Evolutionary conservation across 73 alveolate species (phyloP), one percentile per base, ranked within the genome.

Genomic region (Diophrys appendiculata): DNA sequence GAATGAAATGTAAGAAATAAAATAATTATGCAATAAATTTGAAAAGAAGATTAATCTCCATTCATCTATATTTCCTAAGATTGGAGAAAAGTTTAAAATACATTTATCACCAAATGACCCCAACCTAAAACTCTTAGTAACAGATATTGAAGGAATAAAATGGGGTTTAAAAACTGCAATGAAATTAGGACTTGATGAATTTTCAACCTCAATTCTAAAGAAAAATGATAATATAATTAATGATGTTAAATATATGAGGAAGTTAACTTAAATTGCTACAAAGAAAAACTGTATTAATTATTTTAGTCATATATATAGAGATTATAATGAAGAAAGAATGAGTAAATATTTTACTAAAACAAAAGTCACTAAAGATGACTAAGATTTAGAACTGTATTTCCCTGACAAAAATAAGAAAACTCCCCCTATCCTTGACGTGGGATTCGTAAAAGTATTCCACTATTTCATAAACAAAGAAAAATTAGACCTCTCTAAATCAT

Each of bases 81-180:
- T 76, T 54, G 33, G 1, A 8, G 56, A n/a, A 14, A 76, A 31
- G 68, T 29, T 60, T 56, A 29, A 76, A 1, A 28, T 26, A 14
- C 68, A 76, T 1, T 65, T 55, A 28, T 26, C 52, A 2, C 68
- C 27, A 8, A 55, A 76, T 56, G 77, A 54, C 32, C 5, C 60
- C 27, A 8, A 22, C 68, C 55, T 5, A 25, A 32, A 3, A 26
- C 24, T n/a, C n/a, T n/a, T 76, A 18, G 68, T 69, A 8, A 18
- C 11, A 22, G 71, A 26, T 23, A 5, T 29, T 1, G 35, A 56
- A 18, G 84, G 84, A 5, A 1, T 54, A 23, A 29, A 54, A 31
- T 76, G 84, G 84, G 84, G 76, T 2, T 1, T 76, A 25, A 2
- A 26, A 3, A 55, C 56, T 1, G 84, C 84, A 3, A 14, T 76